Percentiles rank a stretch among this genome's conserved stretches.
These are phyloP conservation scores for Capronia americana DNA, from an alignment of 2,329 filamentous ascomycete genomes.

Conservation along the genomic window DNA sequence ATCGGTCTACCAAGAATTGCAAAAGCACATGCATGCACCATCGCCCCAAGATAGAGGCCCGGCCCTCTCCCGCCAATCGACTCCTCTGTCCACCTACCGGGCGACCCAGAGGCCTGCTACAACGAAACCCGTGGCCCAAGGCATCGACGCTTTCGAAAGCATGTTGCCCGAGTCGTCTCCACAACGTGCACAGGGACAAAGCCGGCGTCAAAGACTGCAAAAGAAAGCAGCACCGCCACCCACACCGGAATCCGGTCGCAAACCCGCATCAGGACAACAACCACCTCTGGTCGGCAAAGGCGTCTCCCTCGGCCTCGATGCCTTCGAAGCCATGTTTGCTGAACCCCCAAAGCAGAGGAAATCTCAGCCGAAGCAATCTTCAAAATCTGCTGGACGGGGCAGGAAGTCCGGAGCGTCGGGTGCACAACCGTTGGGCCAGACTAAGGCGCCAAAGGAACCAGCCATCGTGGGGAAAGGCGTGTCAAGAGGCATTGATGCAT, in stretches of 20 bases:
- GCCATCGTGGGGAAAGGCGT: slow-evolving; percentile 28
- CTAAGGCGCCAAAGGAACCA: background rate
- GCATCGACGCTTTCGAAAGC: slow-evolving; percentile 31
- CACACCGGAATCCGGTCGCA: background rate
- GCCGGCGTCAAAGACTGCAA: slow-evolving; percentile 7
- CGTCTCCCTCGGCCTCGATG: slow-evolving; percentile 30
- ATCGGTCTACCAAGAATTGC: slow-evolving; percentile 1
- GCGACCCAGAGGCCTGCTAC: background rate
- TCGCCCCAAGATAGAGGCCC: background rate
- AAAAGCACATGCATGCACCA: background rate
- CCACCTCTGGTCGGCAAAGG: slow-evolving; percentile 24
- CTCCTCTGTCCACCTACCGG: background rate
- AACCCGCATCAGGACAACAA: background rate
- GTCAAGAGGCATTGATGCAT: slow-evolving; percentile 29
- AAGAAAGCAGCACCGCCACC: background rate
- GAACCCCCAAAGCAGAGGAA: slow-evolving; percentile 9
- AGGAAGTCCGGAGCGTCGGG: background rate
- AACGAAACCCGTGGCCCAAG: background rate
- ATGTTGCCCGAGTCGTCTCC: slow-evolving; percentile 16
- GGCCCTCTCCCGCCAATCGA: background rate
- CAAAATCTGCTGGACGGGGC: background rate
- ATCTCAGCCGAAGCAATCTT: slow-evolving; percentile 1
- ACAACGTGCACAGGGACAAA: background rate
- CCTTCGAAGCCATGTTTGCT: slow-evolving; percentile 30
- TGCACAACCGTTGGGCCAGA: background rate